A percentile compares a stretch with the other conserved stretches of the same genome.
phyloP scores from a whole-genome alignment of 2,329 filamentous ascomycete genomes.

The Colletotrichum lindemuthianum region DNA sequence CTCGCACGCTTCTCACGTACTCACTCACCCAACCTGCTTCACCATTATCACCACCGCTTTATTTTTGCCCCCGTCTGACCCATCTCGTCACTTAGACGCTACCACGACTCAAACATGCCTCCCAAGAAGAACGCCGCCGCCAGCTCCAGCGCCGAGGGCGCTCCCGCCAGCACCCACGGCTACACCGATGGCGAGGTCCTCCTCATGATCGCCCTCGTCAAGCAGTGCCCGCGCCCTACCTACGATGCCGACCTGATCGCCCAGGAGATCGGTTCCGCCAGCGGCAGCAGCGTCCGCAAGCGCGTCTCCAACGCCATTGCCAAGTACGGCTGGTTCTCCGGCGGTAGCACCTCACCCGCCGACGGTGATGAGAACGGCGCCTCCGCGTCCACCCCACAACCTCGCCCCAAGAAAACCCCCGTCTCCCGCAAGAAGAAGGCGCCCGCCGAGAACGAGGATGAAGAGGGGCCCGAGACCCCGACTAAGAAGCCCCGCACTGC shows the following conservation, averaged over 20 bases:
- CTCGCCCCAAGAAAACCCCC: constrained; percentile 17
- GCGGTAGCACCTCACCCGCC: not conserved
- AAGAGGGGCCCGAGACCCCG: constrained; percentile 10
- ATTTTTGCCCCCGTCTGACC: no score
- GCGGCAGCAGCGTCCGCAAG: constrained; percentile 16
- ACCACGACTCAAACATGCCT: constrained; percentile 8
- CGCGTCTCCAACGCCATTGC: constrained; percentile 13
- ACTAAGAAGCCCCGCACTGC: constrained; percentile 17
- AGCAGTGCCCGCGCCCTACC: constrained; percentile 13
- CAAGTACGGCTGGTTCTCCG: constrained; percentile 21
- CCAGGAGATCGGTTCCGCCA: constrained; percentile 11
- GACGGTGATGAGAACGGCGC: not conserved
- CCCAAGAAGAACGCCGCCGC: constrained; percentile 23
- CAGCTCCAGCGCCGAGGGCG: not conserved
- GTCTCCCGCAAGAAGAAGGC: constrained; percentile 29
- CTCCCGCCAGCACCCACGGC: not conserved
- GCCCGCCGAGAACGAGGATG: not conserved
- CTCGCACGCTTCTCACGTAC: no score
- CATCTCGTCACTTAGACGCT: not conserved
- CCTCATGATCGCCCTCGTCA: constrained; percentile 15
- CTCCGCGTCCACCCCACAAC: not conserved
- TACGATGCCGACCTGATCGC: constrained; percentile 8
- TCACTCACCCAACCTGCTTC: no score
- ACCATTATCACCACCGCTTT: no score
- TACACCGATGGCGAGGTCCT: constrained; percentile 21